Conservation (phyloP, 2,329 filamentous ascomycete genomes). For the Talaromyces sp. region DNA sequence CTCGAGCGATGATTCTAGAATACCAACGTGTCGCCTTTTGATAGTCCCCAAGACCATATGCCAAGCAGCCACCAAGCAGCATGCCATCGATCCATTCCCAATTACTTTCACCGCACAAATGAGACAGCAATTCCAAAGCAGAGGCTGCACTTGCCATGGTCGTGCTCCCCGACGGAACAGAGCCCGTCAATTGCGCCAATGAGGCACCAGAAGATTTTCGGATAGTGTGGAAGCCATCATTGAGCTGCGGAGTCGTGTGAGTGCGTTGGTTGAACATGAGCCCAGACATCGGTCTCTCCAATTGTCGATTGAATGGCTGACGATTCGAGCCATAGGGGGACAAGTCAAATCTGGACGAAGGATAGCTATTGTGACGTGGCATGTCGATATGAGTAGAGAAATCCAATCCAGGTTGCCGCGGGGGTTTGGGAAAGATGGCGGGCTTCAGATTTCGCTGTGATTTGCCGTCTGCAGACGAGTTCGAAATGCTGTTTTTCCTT, state of each 20-base stretch:
- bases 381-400: constrained; percentile 40
- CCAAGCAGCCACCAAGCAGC: constrained; percentile 82
- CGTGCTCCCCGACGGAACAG: constrained; percentile 36
- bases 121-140: constrained; percentile 69
- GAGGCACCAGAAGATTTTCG: constrained; percentile 29
- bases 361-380: constrained; percentile 35
- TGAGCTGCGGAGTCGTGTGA: background rate
- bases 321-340: constrained; percentile 20
- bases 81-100: constrained; percentile 95
- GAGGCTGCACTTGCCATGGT: constrained; percentile 58
- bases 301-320: constrained; percentile 8
- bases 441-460: constrained; percentile 49
- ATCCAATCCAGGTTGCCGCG: constrained; percentile 54
- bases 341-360: constrained; percentile 36
- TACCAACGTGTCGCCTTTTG: constrained; percentile 60
- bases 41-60: constrained; percentile 85
- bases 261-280: constrained; percentile 5
- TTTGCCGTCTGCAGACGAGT: constrained; percentile 38
- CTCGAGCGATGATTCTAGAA: constrained; percentile 55
- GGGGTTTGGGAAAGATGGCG: constrained; percentile 61
- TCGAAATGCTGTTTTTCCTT: constrained; percentile 48
- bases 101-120: constrained; percentile 71
- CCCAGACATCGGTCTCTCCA: constrained; percentile 6
- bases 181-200: constrained; percentile 33
- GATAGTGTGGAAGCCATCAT: constrained; percentile 11